A percentile compares a stretch with the other conserved stretches of the same genome.
These are phyloP conservation scores for Panicum hallii DNA, from an alignment of 202 grass and related monocot genomes.

Conservation along the genomic window DNA sequence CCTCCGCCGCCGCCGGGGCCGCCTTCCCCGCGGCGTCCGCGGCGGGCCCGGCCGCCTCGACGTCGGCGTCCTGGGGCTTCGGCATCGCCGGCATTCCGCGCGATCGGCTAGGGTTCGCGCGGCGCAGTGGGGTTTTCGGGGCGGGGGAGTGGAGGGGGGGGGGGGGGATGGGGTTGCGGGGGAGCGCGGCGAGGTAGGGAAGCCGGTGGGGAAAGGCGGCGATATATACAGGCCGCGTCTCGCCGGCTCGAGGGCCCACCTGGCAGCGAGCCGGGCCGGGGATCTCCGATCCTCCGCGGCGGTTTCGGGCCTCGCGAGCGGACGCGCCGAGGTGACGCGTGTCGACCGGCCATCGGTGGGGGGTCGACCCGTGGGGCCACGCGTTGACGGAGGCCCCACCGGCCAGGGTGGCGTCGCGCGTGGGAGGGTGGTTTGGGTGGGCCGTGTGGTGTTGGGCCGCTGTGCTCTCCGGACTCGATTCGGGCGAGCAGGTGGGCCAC, in stretches of 20 bases:
- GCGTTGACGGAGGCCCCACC: neutral
- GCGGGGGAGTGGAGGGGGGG: neutral
- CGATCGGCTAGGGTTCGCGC: neutral
- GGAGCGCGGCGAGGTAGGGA: neutral
- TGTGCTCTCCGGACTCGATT: neutral
- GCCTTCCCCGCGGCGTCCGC: neutral
- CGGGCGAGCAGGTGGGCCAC: neutral
- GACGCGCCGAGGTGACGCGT: neutral
- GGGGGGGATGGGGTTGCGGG: too few relatives aligned
- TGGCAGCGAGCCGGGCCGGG: neutral
- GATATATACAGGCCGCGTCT: neutral
- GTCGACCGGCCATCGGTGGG: neutral
- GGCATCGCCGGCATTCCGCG: neutral
- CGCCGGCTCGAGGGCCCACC: neutral
- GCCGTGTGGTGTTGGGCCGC: neutral
- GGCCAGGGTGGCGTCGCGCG: neutral
- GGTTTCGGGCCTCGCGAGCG: neutral
- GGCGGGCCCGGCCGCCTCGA: slow-evolving; percentile 7
- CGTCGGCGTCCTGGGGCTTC: neutral
- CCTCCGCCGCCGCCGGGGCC: neutral
- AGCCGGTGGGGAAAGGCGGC: neutral
- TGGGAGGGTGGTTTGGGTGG: neutral
- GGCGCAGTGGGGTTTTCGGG: neutral
- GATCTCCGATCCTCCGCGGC: neutral
- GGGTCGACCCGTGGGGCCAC: neutral